A percentile compares a stretch with the other conserved stretches of the same genome.
Conservation (phyloP, 306 rosid genomes). For the Cucumis sativus region Cucumber_9930_V3 NC_026657.2:12356001-12356500, state of each 20-base stretch:
- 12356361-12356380: slow-evolving; percentile 47
- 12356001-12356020: slow-evolving; percentile 49
- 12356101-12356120: slow-evolving; percentile 82
- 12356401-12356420: slow-evolving; percentile 26
- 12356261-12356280: slow-evolving; percentile 26
- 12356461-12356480: slow-evolving; percentile 11
- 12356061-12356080: slow-evolving; percentile 51
- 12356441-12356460: slow-evolving; percentile 17
- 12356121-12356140: slow-evolving; percentile 75
- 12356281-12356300: slow-evolving; percentile 37
- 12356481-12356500: slow-evolving; percentile 6
- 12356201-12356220: slow-evolving; percentile 15
- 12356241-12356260: slow-evolving; percentile 11
- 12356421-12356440: slow-evolving; percentile 17
- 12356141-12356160: slow-evolving; percentile 35
- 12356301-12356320: slow-evolving; percentile 55
- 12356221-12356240: slow-evolving; percentile 20
- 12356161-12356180: slow-evolving; percentile 87
- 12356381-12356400: slow-evolving; percentile 14
- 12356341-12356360: slow-evolving; percentile 40
- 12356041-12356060: slow-evolving; percentile 33
- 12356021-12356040: slow-evolving; percentile 56
- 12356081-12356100: slow-evolving; percentile 67
- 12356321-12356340: slow-evolving; percentile 52
- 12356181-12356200: slow-evolving; percentile 30